These are phyloP conservation scores for Alectoria sarmentosa DNA, from an alignment of 495 filamentous ascomycete species.

Conservation along the genomic window DNA sequence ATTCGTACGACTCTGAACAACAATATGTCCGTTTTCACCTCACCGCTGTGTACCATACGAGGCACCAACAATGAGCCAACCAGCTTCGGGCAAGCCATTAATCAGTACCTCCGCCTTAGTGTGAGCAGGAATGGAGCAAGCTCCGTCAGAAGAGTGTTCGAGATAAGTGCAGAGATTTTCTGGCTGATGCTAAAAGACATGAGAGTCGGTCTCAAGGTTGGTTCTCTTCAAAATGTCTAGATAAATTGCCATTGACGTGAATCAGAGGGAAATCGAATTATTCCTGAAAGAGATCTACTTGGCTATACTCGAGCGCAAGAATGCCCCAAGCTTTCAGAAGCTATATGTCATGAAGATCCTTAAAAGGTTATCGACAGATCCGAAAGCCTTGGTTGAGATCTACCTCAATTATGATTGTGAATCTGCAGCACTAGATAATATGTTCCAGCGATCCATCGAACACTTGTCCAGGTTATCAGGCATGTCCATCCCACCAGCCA, in stretches of 20 bases:
- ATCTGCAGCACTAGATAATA: slow-evolving; percentile 85
- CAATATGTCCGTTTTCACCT: slow-evolving; percentile 78
- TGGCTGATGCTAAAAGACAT: slow-evolving; percentile 94
- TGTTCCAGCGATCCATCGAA: slow-evolving; percentile 90
- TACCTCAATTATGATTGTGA: slow-evolving; percentile 99
- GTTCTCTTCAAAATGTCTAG: slow-evolving; percentile 16
- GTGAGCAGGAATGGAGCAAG: slow-evolving; percentile 92
- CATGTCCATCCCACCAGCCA: slow-evolving; percentile 68
- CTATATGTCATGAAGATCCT: slow-evolving; percentile 83
- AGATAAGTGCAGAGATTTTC: slow-evolving; percentile 95
- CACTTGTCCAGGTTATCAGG: slow-evolving; percentile 83
- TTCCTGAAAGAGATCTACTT: slow-evolving; percentile 98
- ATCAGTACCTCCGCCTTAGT: slow-evolving; percentile 90
- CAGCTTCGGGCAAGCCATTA: slow-evolving; percentile 88
- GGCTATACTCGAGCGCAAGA: slow-evolving; percentile 81
- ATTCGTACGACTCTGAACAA: slow-evolving; percentile 93
- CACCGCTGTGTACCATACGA: slow-evolving; percentile 79
- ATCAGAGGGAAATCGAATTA: slow-evolving; percentile 91
- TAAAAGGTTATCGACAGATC: slow-evolving; percentile 75
- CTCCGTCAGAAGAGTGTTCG: slow-evolving; percentile 83
- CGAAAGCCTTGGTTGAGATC: slow-evolving; percentile 83
- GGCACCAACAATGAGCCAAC: slow-evolving; percentile 82
- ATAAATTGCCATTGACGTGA: slow-evolving; percentile 13
- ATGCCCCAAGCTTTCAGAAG: slow-evolving; percentile 83
- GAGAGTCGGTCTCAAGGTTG: slow-evolving; percentile 85